Evolutionary conservation across 2,329 filamentous ascomycete species (phyloP).

Genomic region (Aaosphaeria pasadenensis): DNA sequence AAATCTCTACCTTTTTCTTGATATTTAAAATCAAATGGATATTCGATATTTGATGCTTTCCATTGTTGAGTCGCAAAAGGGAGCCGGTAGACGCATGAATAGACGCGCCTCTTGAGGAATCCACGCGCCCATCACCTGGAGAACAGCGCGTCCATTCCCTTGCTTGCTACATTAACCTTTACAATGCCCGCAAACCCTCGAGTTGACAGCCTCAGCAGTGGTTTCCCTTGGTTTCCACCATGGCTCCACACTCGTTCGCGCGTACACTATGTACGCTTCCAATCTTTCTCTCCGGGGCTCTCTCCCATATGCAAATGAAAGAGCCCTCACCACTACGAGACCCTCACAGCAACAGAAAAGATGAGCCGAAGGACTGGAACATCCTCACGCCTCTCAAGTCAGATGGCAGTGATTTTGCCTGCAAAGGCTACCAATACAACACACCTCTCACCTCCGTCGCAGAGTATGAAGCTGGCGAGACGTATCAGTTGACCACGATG

Average conservation of each 20-base stretch:
- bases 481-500: slow-evolving; percentile 61
- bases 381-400: slow-evolving; percentile 65
- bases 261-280: slow-evolving; percentile 18
- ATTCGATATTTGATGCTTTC: too few species aligned
- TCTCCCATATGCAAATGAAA: slow-evolving; percentile 55
- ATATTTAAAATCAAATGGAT: too few species aligned
- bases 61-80: too few species aligned
- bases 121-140: slow-evolving; percentile 16
- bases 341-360: slow-evolving; percentile 41
- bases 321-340: slow-evolving; percentile 54
- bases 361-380: slow-evolving; percentile 60
- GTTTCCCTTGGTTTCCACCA: slow-evolving; percentile 11
- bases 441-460: slow-evolving; percentile 53
- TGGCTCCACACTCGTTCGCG: slow-evolving; percentile 17
- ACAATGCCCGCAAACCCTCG: background rate
- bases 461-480: slow-evolving; percentile 60
- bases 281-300: slow-evolving; percentile 11
- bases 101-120: slow-evolving; percentile 18
- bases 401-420: slow-evolving; percentile 67
- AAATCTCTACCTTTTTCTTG: too few species aligned
- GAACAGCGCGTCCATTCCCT: slow-evolving; percentile 7
- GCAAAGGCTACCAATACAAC: slow-evolving; percentile 65
- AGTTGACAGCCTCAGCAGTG: slow-evolving; percentile 3
- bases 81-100: too few species aligned
- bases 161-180: slow-evolving; percentile 4